Evolutionary conservation across 768 basidiomycete species (phyloP).

Genomic region (Leccinellum rugosiceps): DNA sequence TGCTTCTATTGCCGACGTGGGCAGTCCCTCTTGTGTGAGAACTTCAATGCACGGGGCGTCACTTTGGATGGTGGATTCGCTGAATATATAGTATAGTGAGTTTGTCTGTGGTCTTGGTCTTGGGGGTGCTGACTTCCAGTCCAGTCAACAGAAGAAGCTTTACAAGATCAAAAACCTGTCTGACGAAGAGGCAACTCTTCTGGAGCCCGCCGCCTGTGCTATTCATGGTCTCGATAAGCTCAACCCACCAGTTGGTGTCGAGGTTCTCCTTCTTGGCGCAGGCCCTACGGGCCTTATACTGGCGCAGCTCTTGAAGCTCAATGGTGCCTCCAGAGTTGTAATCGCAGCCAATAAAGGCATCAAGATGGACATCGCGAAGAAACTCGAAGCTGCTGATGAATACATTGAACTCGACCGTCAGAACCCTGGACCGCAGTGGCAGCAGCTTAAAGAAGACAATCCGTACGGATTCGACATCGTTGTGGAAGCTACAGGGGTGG

Average conservation of each 20-base stretch:
- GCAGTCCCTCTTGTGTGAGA: slow-evolving; percentile 78
- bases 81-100: slow-evolving; percentile 83
- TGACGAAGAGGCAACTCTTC: slow-evolving; percentile 83
- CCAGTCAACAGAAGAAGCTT: slow-evolving; percentile 66
- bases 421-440: slow-evolving; percentile 76
- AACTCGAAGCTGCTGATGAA: slow-evolving; percentile 76
- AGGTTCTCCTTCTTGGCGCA: slow-evolving; percentile 84
- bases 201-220: slow-evolving; percentile 90
- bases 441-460: slow-evolving; percentile 71
- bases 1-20: slow-evolving; percentile 90
- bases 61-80: slow-evolving; percentile 85
- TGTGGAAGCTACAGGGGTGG: slow-evolving; percentile 76
- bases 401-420: slow-evolving; percentile 82
- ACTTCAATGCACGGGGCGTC: slow-evolving; percentile 79
- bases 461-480: slow-evolving; percentile 92
- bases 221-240: slow-evolving; percentile 91
- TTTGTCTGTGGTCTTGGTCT: neutral
- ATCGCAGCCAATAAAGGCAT: slow-evolving; percentile 89
- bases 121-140: neutral
- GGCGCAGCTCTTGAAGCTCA: slow-evolving; percentile 82
- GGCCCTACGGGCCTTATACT: slow-evolving; percentile 91
- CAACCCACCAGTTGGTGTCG: slow-evolving; percentile 74
- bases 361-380: slow-evolving; percentile 83
- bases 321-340: slow-evolving; percentile 77
- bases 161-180: slow-evolving; percentile 87